Conservation (phyloP, 2,329 filamentous ascomycete species). For the Apiospora marii region DNA sequence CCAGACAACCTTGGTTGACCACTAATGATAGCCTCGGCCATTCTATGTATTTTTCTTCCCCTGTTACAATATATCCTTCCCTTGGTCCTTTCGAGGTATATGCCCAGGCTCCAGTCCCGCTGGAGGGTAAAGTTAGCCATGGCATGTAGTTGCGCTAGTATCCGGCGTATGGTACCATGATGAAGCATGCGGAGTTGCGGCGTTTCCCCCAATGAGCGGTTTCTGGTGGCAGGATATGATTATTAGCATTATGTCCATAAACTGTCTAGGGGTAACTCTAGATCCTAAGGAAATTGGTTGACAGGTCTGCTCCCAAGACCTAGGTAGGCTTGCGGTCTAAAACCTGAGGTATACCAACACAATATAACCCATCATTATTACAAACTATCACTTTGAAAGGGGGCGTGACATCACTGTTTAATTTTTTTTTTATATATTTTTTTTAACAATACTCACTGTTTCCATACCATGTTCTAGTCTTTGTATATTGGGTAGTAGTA, state of each 20-base stretch:
- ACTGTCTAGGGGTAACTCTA: not conserved
- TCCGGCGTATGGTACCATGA: not conserved
- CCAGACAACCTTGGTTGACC: constrained; percentile 20
- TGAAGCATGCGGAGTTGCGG: constrained; percentile 7
- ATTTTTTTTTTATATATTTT: not conserved
- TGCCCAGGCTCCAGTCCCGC: not conserved
- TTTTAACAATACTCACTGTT: not conserved
- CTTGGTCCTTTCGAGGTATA: not conserved
- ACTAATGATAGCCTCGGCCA: constrained; percentile 24
- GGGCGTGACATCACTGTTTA: not conserved
- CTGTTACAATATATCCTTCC: not conserved
- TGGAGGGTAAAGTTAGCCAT: not conserved
- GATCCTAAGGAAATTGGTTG: not conserved
- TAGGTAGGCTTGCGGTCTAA: not conserved
- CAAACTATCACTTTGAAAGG: not conserved
- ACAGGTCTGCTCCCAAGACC: not conserved
- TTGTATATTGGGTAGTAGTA: not conserved
- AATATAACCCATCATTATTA: not conserved
- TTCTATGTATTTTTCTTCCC: not conserved
- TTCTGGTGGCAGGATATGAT: not conserved
- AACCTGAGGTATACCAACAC: not conserved
- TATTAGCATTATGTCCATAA: not conserved
- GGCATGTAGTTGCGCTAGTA: not conserved
- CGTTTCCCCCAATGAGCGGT: not conserved
- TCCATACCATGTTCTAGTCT: not conserved